Percentiles rank a stretch among this genome's conserved stretches.
phyloP scores from a whole-genome alignment of 129 eudicot species.

The Lactuca sativa region DNA sequence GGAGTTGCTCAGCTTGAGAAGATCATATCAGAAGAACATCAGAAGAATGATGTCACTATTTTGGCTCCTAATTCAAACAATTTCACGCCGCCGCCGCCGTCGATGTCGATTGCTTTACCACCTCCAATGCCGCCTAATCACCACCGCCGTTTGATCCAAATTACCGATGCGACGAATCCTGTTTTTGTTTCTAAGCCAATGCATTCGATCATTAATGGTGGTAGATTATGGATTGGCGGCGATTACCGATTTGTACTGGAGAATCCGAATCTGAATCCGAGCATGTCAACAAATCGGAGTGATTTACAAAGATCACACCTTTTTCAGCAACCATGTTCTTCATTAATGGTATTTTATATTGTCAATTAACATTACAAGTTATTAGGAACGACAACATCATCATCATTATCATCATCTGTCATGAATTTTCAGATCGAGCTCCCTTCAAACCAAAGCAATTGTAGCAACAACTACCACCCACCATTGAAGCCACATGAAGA shows the following conservation, averaged over 20 bases:
- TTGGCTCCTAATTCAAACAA: conserved; percentile 32
- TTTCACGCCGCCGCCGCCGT: conserved; percentile 35
- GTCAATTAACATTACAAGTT: neutral
- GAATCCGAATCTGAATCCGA: conserved; percentile 28
- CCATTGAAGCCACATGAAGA: conserved; percentile 55
- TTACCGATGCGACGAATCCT: conserved; percentile 25
- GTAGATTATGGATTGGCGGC: conserved; percentile 38
- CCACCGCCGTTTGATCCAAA: conserved; percentile 27
- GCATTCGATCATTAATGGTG: conserved; percentile 17
- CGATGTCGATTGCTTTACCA: conserved; percentile 24
- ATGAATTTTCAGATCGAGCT: conserved; percentile 64
- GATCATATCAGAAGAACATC: conserved; percentile 66
- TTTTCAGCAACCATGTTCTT: conserved; percentile 42
- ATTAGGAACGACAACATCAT: conserved; percentile 41
- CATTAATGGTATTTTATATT: conserved; percentile 44
- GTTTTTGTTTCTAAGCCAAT: conserved; percentile 28
- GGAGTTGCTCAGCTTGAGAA: conserved; percentile 93
- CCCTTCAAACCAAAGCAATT: conserved; percentile 85
- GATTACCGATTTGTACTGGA: neutral
- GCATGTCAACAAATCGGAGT: conserved; percentile 27
- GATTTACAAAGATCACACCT: conserved; percentile 48
- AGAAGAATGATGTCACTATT: conserved; percentile 37
- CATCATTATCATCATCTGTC: conserved; percentile 34
- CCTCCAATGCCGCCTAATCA: conserved; percentile 33
- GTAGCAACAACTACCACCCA: conserved; percentile 38